Percentiles rank a stretch among this genome's conserved stretches.
These are phyloP conservation scores for Gossypium australe DNA, from an alignment of 345 rosid species.

Conservation along the genomic window DNA sequence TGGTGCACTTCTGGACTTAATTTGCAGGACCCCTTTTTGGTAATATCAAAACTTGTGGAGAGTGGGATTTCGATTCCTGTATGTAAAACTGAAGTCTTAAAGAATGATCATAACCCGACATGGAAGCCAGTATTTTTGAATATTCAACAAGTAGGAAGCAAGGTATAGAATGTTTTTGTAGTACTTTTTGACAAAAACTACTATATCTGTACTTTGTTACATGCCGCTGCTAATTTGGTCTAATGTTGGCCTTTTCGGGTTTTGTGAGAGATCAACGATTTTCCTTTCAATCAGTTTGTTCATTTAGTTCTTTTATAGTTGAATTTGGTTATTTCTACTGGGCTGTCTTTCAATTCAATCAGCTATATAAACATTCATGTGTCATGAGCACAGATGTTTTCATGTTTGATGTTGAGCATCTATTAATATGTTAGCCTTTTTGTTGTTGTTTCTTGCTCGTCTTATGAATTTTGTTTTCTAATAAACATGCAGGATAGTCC, in stretches of 20 bases:
- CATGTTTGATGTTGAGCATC: not conserved
- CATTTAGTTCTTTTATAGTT: not conserved
- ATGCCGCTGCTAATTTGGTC: not conserved
- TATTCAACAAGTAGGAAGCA: no score
- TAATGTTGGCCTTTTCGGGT: not conserved
- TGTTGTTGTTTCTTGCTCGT: not conserved
- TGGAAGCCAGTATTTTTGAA: no score
- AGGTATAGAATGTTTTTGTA: no score
- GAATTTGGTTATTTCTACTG: no score
- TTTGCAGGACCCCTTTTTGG: conserved; percentile 76
- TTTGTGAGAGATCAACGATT: not conserved
- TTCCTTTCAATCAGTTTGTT: not conserved
- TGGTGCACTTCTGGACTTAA: conserved; percentile 17
- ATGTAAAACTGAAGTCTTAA: conserved; percentile 78
- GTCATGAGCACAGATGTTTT: not conserved
- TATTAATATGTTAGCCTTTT: not conserved
- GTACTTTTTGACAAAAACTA: no score
- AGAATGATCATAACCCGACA: not conserved
- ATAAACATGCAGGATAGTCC: conserved; percentile 21
- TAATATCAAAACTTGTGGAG: conserved; percentile 72
- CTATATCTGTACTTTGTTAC: not conserved
- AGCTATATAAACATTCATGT: not conserved
- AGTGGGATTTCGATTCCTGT: conserved; percentile 58
- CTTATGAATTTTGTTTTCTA: conserved; percentile 4
- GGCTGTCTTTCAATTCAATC: not conserved